phyloP scores from a whole-genome alignment of 2,329 filamentous ascomycete species.

The Cytospora chrysosperma region DNA sequence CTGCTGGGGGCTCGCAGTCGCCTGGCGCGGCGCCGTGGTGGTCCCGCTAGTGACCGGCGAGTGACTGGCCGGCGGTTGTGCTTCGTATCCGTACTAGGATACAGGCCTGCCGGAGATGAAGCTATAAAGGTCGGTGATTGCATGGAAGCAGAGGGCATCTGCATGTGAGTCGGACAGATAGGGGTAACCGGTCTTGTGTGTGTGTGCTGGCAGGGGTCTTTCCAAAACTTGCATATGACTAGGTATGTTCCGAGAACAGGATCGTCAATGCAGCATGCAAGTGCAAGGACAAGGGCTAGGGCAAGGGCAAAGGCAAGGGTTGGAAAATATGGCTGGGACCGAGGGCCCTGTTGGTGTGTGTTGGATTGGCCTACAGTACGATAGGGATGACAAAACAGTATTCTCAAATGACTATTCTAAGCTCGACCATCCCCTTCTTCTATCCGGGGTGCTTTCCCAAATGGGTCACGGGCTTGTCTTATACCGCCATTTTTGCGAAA shows the following conservation, averaged over 20 bases:
- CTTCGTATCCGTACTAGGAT: background rate
- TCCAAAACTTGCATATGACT: background rate
- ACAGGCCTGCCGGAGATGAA: background rate
- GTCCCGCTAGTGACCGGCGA: background rate
- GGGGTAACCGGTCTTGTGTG: background rate
- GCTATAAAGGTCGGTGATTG: background rate
- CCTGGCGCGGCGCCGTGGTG: background rate
- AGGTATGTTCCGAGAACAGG: background rate
- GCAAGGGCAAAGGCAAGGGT: too few species aligned
- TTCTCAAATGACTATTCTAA: background rate
- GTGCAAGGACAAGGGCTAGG: too few species aligned
- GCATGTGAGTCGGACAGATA: background rate
- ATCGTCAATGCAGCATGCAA: background rate
- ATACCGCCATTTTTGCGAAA: too few species aligned
- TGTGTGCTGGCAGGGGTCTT: background rate
- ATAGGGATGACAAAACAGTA: background rate
- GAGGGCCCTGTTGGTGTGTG: background rate
- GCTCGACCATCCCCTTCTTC: background rate
- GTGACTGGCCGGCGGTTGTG: background rate
- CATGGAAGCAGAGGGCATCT: background rate
- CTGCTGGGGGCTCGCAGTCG: background rate
- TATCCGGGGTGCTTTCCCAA: background rate
- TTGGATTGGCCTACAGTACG: background rate
- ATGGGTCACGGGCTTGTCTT: background rate
- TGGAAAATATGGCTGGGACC: background rate